These are phyloP conservation scores for Amesomyces nigricolor DNA, from an alignment of 2,329 filamentous ascomycete genomes.

Conservation along the genomic window DNA sequence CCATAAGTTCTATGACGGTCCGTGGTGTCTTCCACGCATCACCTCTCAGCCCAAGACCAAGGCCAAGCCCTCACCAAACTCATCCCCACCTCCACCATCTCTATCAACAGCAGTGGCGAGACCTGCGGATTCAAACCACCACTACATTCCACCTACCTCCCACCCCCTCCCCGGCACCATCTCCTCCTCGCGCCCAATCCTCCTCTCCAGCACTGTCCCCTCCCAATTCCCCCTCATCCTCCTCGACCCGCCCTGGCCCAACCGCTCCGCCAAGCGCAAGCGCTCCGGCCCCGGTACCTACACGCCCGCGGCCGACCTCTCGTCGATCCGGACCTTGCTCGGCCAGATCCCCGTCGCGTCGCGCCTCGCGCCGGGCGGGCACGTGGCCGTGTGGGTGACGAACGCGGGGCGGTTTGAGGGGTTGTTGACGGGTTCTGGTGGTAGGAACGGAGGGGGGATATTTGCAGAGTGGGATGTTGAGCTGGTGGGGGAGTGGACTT, in stretches of 20 bases:
- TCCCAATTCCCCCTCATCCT: slow-evolving; percentile 59
- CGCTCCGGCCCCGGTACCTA: slow-evolving; percentile 36
- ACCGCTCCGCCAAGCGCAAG: slow-evolving; percentile 61
- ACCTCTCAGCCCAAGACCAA: slow-evolving; percentile 1
- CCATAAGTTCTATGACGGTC: slow-evolving; percentile 34
- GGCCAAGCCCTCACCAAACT: neutral
- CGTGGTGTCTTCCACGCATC: slow-evolving; percentile 43
- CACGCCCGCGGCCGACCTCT: slow-evolving; percentile 40
- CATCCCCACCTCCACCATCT: neutral
- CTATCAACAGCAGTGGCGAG: neutral
- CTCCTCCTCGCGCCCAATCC: slow-evolving; percentile 35
- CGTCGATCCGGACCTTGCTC: slow-evolving; percentile 47
- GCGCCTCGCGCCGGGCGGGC: slow-evolving; percentile 46
- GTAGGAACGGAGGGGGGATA: slow-evolving; percentile 39
- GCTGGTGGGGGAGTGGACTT: slow-evolving; percentile 66
- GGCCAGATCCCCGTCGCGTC: slow-evolving; percentile 50
- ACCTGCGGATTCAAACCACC: neutral
- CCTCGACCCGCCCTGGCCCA: slow-evolving; percentile 78
- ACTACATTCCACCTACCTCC: slow-evolving; percentile 39
- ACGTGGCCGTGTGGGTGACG: slow-evolving; percentile 72
- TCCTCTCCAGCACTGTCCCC: slow-evolving; percentile 39
- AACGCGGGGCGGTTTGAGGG: slow-evolving; percentile 59
- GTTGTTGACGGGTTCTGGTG: slow-evolving; percentile 43
- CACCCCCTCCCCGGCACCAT: slow-evolving; percentile 46
- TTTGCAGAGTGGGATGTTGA: slow-evolving; percentile 64